phyloP scores from a whole-genome alignment of 495 filamentous ascomycete genomes.

The Aspergillus diversus region DNA sequence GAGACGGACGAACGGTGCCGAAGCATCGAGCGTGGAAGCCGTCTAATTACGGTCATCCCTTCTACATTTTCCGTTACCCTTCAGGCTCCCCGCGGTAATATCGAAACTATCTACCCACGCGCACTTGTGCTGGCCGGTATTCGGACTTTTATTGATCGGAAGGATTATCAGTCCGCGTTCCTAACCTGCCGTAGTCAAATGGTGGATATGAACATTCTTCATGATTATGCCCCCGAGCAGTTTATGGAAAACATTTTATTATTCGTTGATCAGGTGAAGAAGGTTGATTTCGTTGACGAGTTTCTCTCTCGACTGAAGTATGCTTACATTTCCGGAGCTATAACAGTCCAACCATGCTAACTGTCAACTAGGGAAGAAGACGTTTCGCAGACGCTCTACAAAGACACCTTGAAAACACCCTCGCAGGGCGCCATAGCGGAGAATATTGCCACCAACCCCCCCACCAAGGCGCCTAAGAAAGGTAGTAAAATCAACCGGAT shows the following conservation, averaged over 20 bases:
- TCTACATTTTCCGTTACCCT: conserved; percentile 79
- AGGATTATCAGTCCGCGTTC: conserved; percentile 83
- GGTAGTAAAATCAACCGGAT: conserved; percentile 80
- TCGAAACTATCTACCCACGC: conserved; percentile 93
- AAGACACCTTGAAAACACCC: conserved; percentile 65
- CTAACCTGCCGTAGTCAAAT: conserved; percentile 85
- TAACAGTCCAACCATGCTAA: not conserved
- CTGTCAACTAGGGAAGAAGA: conserved; percentile 74
- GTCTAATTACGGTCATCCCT: conserved; percentile 87
- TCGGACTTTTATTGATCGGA: conserved; percentile 72
- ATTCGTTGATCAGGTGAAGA: conserved; percentile 87
- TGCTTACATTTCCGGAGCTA: conserved; percentile 21
- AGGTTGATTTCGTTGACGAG: conserved; percentile 82
- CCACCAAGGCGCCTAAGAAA: conserved; percentile 27
- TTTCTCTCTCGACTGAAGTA: conserved; percentile 89
- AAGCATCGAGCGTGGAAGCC: conserved; percentile 86
- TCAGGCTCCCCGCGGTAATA: conserved; percentile 93
- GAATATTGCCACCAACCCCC: conserved; percentile 1
- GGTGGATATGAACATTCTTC: conserved; percentile 98
- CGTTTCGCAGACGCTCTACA: conserved; percentile 92
- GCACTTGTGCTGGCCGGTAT: conserved; percentile 91
- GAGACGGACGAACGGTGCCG: conserved; percentile 91
- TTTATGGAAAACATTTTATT: conserved; percentile 75
- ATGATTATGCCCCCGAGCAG: conserved; percentile 83
- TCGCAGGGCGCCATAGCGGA: conserved; percentile 24